Conservation (phyloP, 129 eudicot species). For the Tagetes patula region DNA sequence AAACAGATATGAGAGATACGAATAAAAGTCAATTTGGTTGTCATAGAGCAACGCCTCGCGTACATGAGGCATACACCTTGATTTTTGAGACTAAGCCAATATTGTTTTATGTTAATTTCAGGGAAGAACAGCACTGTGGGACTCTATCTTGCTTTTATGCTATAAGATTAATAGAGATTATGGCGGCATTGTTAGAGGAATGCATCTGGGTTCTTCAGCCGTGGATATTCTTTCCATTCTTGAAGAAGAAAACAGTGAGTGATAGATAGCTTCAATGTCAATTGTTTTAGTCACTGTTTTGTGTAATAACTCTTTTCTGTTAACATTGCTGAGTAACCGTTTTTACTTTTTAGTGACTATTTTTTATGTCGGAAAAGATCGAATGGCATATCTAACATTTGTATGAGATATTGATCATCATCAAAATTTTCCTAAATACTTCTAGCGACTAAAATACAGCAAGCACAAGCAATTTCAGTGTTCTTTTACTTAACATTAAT, state of each 20-base stretch:
- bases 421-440: background rate
- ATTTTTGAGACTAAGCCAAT: background rate
- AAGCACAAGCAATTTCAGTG: no score
- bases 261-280: conserved; percentile 27
- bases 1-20: no score
- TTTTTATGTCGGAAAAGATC: background rate
- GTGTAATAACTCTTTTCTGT: background rate
- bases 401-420: background rate
- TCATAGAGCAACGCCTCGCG: background rate
- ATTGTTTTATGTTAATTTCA: conserved; percentile 27
- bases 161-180: conserved; percentile 66
- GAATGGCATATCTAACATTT: background rate
- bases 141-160: conserved; percentile 84
- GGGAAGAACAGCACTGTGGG: conserved; percentile 99
- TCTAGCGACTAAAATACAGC: background rate
- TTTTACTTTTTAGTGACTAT: background rate
- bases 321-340: conserved; percentile 1
- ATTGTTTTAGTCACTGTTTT: background rate
- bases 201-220: conserved; percentile 90
- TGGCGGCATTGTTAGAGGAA: conserved; percentile 76
- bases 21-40: background rate
- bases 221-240: conserved; percentile 72
- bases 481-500: no score
- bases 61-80: background rate
- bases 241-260: conserved; percentile 61